These are phyloP conservation scores for Trametes villosa DNA, from an alignment of 768 basidiomycete genomes.

Conservation along the genomic window DNA sequence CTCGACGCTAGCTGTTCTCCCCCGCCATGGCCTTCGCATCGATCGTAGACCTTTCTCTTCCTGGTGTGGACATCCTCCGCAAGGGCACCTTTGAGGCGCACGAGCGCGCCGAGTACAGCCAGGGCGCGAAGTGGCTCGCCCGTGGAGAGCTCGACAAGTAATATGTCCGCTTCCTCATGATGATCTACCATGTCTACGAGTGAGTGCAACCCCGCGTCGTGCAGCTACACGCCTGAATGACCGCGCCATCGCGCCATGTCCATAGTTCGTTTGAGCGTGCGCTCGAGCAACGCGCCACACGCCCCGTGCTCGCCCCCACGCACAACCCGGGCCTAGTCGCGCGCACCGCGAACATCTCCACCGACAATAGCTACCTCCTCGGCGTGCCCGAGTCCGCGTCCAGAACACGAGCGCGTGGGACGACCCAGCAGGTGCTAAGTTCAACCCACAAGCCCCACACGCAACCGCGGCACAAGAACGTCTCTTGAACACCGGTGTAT, in stretches of 20 bases:
- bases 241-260: not conserved
- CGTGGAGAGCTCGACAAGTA: conserved; percentile 64
- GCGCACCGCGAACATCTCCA: conserved; percentile 59
- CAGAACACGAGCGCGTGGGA: too few species aligned
- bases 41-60: conserved; percentile 32
- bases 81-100: conserved; percentile 54
- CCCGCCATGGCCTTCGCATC: not conserved
- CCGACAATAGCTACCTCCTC: conserved; percentile 69
- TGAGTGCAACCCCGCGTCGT: conserved; percentile 42
- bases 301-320: conserved; percentile 66
- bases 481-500: too few species aligned
- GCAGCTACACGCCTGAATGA: not conserved
- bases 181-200: conserved; percentile 82
- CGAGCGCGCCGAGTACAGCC: conserved; percentile 57
- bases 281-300: conserved; percentile 60
- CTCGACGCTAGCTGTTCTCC: not conserved
- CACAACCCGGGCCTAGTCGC: conserved; percentile 73
- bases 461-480: too few species aligned
- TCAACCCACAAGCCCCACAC: too few species aligned
- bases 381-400: conserved; percentile 57
- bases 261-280: conserved; percentile 60
- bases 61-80: conserved; percentile 44
- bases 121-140: conserved; percentile 59
- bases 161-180: conserved; percentile 72
- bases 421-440: too few species aligned